These are phyloP conservation scores for Pisolithus thermaeus DNA, from an alignment of 1,284 basidiomycete genomes.

Conservation along the genomic window DNA sequence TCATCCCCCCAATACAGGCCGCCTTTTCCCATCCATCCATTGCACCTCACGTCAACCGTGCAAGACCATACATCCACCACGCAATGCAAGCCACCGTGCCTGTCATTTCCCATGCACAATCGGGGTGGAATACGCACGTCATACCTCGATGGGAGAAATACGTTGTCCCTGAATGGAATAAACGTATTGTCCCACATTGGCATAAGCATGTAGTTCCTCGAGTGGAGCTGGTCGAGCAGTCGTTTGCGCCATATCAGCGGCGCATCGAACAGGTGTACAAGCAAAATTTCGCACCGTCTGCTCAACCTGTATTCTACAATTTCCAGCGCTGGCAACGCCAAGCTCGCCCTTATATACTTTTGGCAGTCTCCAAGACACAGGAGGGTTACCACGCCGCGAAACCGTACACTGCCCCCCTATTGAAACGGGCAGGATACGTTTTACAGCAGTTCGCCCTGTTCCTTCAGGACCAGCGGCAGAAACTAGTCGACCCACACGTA, in stretches of 20 bases:
- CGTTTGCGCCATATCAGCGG: conserved; percentile 35
- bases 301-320: conserved; percentile 24
- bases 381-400: conserved; percentile 37
- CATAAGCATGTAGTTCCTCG: conserved; percentile 24
- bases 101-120: conserved; percentile 32
- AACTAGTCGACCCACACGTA: conserved; percentile 67
- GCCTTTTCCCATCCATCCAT: conserved; percentile 48
- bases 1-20: conserved; percentile 51
- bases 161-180: conserved; percentile 33
- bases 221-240: conserved; percentile 28
- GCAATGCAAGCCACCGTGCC: conserved; percentile 35
- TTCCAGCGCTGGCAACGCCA: conserved; percentile 33
- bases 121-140: conserved; percentile 36
- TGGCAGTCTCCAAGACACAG: conserved; percentile 37
- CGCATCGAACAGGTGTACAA: conserved; percentile 29
- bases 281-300: conserved; percentile 20
- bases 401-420: conserved; percentile 37
- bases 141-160: conserved; percentile 38
- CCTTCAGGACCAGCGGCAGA: conserved; percentile 43
- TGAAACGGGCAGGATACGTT: conserved; percentile 26
- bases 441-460: conserved; percentile 31
- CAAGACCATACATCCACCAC: conserved; percentile 28
- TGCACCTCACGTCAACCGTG: conserved; percentile 42
- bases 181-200: conserved; percentile 38
- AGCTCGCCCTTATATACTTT: conserved; percentile 37